Percentiles rank a stretch among this genome's conserved stretches.
Conservation (phyloP, 2,329 filamentous ascomycete species). For the Cytospora schulzeri region DNA sequence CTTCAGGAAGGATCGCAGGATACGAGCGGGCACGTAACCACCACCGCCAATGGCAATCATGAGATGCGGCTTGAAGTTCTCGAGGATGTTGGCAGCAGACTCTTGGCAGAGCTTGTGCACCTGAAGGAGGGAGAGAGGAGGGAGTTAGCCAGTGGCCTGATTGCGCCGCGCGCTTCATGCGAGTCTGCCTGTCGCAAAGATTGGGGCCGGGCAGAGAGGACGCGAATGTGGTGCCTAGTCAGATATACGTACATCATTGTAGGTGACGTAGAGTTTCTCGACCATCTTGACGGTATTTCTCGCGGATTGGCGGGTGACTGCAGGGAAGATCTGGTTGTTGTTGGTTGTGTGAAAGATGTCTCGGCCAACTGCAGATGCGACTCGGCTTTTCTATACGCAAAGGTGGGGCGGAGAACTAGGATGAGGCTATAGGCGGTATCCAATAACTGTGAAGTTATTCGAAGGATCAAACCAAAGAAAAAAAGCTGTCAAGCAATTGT, state of each 20-base stretch:
- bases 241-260: slow-evolving; percentile 75
- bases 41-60: slow-evolving; percentile 99
- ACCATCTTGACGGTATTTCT: slow-evolving; percentile 62
- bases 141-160: slow-evolving; percentile 18
- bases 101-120: slow-evolving; percentile 97
- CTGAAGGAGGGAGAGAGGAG: slow-evolving; percentile 47
- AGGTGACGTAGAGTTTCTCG: slow-evolving; percentile 86
- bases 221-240: background rate
- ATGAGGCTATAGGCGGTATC: background rate
- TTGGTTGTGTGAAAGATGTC: slow-evolving; percentile 9
- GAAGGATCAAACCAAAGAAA: background rate
- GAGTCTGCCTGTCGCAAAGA: slow-evolving; percentile 3
- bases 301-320: slow-evolving; percentile 13
- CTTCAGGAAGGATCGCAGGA: slow-evolving; percentile 97
- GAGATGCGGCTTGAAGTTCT: slow-evolving; percentile 86
- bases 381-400: background rate
- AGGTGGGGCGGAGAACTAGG: background rate
- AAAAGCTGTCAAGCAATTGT: background rate
- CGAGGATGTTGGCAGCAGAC: slow-evolving; percentile 78
- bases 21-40: slow-evolving; percentile 94
- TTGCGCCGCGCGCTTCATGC: background rate
- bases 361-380: slow-evolving; percentile 19
- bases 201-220: background rate
- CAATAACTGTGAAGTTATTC: background rate
- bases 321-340: slow-evolving; percentile 12